Conservation (phyloP, 305 asterid species). For the Salvia sclarea region DNA sequence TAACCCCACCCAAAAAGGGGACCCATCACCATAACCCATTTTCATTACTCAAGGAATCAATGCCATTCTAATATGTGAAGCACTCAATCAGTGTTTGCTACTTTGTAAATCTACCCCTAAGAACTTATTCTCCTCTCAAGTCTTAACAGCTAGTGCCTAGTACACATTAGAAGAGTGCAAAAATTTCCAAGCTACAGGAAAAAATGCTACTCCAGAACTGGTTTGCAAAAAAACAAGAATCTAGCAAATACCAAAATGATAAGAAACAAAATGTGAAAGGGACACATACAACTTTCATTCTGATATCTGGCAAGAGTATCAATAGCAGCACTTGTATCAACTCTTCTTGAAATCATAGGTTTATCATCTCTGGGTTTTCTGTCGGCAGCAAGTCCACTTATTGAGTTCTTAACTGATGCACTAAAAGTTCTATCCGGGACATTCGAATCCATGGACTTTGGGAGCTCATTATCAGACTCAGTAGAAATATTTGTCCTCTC, state of each 20-base stretch:
- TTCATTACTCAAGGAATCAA: constrained; percentile 21
- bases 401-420: constrained; percentile 53
- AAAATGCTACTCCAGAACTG: constrained; percentile 9
- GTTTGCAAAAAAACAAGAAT: constrained; percentile 16
- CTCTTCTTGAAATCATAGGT: constrained; percentile 49
- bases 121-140: constrained; percentile 3
- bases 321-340: constrained; percentile 41
- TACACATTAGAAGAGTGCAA: constrained; percentile 18
- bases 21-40: neutral
- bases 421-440: constrained; percentile 49
- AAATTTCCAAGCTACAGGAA: constrained; percentile 8
- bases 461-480: constrained; percentile 55
- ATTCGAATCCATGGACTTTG: constrained; percentile 47
- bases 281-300: constrained; percentile 55
- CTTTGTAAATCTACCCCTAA: constrained; percentile 16
- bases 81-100: neutral
- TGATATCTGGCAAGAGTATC: constrained; percentile 51
- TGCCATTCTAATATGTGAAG: constrained; percentile 14
- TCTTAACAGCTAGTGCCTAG: too few relatives aligned
- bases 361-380: constrained; percentile 54
- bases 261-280: constrained; percentile 28
- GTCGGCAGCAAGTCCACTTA: constrained; percentile 44
- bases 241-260: constrained; percentile 17
- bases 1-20: neutral
- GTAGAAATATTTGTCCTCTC: constrained; percentile 49